Evolutionary conservation across 352 stramenopile genomes (phyloP).

Genomic region (Phytophthora podocarpi): DNA sequence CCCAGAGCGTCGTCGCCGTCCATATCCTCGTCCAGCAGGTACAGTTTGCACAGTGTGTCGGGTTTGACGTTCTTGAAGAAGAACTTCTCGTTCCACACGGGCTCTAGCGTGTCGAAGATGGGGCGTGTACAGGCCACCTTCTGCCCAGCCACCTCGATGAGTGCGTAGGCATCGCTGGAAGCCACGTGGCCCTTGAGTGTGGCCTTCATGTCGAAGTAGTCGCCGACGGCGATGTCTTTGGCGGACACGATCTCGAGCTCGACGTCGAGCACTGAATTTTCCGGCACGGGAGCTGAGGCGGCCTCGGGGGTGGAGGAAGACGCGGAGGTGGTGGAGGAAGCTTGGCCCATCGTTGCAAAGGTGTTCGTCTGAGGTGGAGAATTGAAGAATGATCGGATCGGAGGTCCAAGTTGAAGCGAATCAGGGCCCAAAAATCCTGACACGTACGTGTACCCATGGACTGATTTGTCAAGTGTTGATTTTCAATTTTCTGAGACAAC

Average conservation of each 20-base stretch:
- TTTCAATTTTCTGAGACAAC: too few species aligned
- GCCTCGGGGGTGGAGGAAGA: constrained; percentile 11
- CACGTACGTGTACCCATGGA: too few species aligned
- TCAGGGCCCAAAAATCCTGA: too few species aligned
- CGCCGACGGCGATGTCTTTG: constrained; percentile 39
- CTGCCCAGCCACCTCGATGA: constrained; percentile 42
- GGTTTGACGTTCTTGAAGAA: constrained; percentile 40
- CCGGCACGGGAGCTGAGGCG: neutral
- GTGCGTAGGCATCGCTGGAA: constrained; percentile 44
- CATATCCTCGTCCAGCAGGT: constrained; percentile 44
- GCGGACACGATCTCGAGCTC: constrained; percentile 43
- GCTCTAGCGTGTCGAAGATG: constrained; percentile 35
- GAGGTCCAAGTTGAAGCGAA: too few species aligned
- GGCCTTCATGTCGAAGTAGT: constrained; percentile 34
- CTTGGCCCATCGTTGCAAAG: constrained; percentile 32
- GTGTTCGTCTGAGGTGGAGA: too few species aligned
- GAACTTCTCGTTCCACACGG: constrained; percentile 45
- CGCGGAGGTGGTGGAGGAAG: too few species aligned
- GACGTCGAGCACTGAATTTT: constrained; percentile 35
- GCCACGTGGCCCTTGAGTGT: constrained; percentile 31
- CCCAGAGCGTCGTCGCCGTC: constrained; percentile 38
- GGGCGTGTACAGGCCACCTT: constrained; percentile 39
- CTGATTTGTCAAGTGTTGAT: too few species aligned
- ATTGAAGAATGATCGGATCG: too few species aligned
- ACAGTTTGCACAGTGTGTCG: constrained; percentile 36